Evolutionary conservation across 1,139 yeast genomes (phyloP), one percentile per base, ranked within the genome.

Genomic region (Yamadazyma blattariae): DNA sequence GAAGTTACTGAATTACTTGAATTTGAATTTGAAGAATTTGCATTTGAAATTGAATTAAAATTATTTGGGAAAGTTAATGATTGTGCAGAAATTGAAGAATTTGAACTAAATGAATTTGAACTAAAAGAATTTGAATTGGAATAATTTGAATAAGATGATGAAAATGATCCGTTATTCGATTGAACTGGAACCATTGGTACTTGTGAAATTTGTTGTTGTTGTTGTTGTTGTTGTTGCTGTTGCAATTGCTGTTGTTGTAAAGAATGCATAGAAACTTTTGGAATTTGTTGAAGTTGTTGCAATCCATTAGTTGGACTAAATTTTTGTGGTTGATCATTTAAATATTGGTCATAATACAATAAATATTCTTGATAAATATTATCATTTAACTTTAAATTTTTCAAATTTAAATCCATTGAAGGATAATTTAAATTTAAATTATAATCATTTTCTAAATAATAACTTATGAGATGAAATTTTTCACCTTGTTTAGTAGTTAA

Each of bases 391-490:
- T 36, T 38, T 19, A 58, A 44, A 25, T 47, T 40, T 29, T 44
- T 48, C 25, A 57, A 38, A 17, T 38, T 33, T 1, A 56, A 46
- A 35, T 58, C 62, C 1, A 36, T 29, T 7, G 52, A 36, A 3
- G 62, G 61, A 5, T 11, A n/a, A n/a, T 23, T 23, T 23, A 14
- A 12, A 23, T 23, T 12, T 7, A n/a, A n/a, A n/a, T 6, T 35
- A 4, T 27, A 22, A 4, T 33, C 38, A 9, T 27, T 28, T 10
- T 44, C 43, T 2, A 61, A 54, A 38, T 67, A 64, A 47, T 80
- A 80, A 23, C 79, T 67, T 21, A 80, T 77, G 34, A 80, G 54
- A 46, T 80, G 86, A 16, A 74, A 55, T 43, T 75, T 77, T 36
- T 71, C 71, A 27, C 70, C 67, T 29, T 66, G 70, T 26, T 67